Conservation (phyloP, 768 basidiomycete genomes). For the Russula brevipes region DNA sequence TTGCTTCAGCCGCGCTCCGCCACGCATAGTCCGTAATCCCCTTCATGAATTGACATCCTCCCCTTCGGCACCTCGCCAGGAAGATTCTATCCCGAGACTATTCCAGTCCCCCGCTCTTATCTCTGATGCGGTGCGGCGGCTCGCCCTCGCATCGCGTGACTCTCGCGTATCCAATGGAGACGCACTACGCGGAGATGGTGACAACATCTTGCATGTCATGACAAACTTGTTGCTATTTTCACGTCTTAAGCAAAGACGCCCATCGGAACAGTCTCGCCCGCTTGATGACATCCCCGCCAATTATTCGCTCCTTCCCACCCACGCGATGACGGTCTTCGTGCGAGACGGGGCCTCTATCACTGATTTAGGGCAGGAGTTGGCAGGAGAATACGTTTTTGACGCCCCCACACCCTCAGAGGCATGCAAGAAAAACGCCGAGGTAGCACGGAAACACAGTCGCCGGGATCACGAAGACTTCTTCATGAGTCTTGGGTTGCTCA, state of each 20-base stretch:
- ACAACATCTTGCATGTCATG: slow-evolving; percentile 69
- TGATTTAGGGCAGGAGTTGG: slow-evolving; percentile 21
- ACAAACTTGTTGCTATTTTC: slow-evolving; percentile 66
- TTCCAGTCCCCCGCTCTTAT: slow-evolving; percentile 64
- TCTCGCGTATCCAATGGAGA: slow-evolving; percentile 38
- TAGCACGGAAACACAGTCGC: slow-evolving; percentile 17
- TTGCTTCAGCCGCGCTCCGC: slow-evolving; percentile 78
- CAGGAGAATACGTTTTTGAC: slow-evolving; percentile 22
- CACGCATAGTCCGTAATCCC: slow-evolving; percentile 60
- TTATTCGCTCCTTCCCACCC: slow-evolving; percentile 47
- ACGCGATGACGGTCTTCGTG: slow-evolving; percentile 31
- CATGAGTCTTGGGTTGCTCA: slow-evolving; percentile 19
- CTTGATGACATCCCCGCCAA: slow-evolving; percentile 47
- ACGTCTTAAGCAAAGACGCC: slow-evolving; percentile 44
- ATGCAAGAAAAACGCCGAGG: slow-evolving; percentile 21
- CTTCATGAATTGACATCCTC: slow-evolving; percentile 46
- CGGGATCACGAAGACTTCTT: slow-evolving; percentile 25
- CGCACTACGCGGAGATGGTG: slow-evolving; percentile 42
- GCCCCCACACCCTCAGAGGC: slow-evolving; percentile 11
- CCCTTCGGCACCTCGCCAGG: slow-evolving; percentile 31
- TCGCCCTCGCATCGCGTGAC: slow-evolving; percentile 59
- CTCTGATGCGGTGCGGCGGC: slow-evolving; percentile 66
- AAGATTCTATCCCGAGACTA: slow-evolving; percentile 32
- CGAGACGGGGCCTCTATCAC: slow-evolving; percentile 20
- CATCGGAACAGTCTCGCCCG: slow-evolving; percentile 40